A percentile compares a stretch with the other conserved stretches of the same genome.
Conservation (phyloP, 768 basidiomycete species). For the Rhodotorula sphaerocarpa region DNA sequence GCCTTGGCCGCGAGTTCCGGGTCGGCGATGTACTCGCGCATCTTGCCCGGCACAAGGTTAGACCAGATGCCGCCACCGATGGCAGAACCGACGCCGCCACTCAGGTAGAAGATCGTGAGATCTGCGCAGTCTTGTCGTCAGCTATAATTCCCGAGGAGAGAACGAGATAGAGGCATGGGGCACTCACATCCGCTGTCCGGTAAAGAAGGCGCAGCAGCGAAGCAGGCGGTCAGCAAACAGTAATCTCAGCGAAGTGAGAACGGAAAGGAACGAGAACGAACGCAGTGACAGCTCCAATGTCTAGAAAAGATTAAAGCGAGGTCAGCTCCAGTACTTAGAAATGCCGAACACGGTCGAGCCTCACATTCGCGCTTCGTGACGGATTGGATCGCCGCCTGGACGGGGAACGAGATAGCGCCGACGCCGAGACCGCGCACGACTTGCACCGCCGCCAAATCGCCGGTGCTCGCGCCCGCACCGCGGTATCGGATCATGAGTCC, state of each 20-base stretch:
- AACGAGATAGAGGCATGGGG: no score
- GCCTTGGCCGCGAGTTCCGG: conserved; percentile 37
- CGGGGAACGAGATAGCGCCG: conserved; percentile 41
- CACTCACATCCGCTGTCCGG: not conserved
- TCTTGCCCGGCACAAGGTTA: conserved; percentile 37
- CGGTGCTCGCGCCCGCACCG: conserved; percentile 27
- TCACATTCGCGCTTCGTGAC: conserved; percentile 29
- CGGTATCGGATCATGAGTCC: conserved; percentile 43
- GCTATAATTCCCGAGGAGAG: no score
- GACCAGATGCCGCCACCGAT: conserved; percentile 43
- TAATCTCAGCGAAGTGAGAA: no score
- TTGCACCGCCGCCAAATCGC: conserved; percentile 41
- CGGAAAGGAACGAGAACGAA: no score
- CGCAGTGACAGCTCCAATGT: conserved; percentile 7
- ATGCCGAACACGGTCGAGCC: not conserved
- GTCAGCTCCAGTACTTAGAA: not conserved
- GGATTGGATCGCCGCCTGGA: conserved; percentile 37
- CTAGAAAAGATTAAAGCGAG: conserved; percentile 7
- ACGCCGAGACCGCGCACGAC: conserved; percentile 36
- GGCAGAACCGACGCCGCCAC: conserved; percentile 34
- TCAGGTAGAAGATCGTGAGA: conserved; percentile 39
- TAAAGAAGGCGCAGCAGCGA: not conserved
- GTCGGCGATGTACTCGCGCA: conserved; percentile 38
- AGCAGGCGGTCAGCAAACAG: no score
- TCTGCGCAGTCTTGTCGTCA: not conserved